phyloP scores from a whole-genome alignment of 805 yeast species.

The Saccharomycopsis schoenii region DNA sequence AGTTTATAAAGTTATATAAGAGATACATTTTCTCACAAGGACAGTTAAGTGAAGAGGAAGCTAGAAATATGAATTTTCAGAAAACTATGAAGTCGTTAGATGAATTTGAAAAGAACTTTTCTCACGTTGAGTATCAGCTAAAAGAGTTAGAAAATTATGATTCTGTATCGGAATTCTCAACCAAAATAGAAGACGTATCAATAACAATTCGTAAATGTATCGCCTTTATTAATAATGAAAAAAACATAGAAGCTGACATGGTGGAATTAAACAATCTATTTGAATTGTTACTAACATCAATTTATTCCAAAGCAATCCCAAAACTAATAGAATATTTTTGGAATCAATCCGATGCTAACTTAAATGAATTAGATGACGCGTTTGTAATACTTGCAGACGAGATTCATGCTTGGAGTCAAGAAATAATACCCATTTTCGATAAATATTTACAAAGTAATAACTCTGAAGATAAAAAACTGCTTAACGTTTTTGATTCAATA shows the following conservation, averaged over 20 bases:
- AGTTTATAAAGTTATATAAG: neutral
- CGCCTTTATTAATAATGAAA: neutral
- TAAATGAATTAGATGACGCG: neutral
- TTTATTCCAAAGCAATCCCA: neutral
- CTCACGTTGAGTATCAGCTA: neutral
- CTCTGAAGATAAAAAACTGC: slow-evolving; percentile 19
- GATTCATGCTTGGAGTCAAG: neutral
- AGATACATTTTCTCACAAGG: neutral
- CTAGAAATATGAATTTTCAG: neutral
- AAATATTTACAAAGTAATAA: neutral
- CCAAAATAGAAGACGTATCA: neutral
- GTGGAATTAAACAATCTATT: neutral
- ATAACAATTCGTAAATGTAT: neutral
- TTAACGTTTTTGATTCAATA: slow-evolving; percentile 18
- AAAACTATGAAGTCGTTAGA: neutral
- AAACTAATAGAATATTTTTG: neutral
- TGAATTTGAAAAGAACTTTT: neutral
- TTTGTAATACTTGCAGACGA: neutral
- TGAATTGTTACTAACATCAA: neutral
- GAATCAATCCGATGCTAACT: neutral
- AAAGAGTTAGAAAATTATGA: neutral
- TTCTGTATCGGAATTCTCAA: neutral
- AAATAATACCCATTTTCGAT: neutral
- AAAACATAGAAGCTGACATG: neutral
- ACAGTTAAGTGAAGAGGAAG: neutral